These are phyloP conservation scores for Trichoderma atroviride DNA, from an alignment of 2,329 filamentous ascomycete species.

Conservation along the genomic window DNA sequence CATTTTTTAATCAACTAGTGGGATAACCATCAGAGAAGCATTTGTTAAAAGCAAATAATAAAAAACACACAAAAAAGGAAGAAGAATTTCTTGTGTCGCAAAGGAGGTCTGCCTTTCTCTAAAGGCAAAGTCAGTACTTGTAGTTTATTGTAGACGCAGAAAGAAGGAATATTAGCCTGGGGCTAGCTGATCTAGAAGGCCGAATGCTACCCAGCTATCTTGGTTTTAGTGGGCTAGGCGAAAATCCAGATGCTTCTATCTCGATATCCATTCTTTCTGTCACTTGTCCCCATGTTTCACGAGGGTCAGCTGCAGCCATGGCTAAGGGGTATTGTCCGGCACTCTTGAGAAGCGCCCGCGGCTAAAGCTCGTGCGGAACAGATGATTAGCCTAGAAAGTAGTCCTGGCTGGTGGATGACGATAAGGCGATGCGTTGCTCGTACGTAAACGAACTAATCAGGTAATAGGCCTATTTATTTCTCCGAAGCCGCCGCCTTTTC, in stretches of 20 bases:
- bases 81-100: too few relatives aligned
- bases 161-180: background rate
- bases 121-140: too few relatives aligned
- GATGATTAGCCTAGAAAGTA: background rate
- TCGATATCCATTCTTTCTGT: background rate
- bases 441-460: slow-evolving; percentile 15
- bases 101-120: background rate
- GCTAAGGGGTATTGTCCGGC: background rate
- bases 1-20: background rate
- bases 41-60: too few relatives aligned
- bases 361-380: slow-evolving; percentile 1
- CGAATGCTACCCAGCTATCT: background rate
- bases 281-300: background rate
- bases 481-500: slow-evolving; percentile 20
- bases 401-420: background rate
- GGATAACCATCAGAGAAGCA: background rate
- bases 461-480: slow-evolving; percentile 10
- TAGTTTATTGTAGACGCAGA: background rate
- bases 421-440: slow-evolving; percentile 15
- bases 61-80: too few relatives aligned
- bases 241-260: background rate
- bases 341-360: background rate
- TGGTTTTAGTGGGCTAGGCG: background rate
- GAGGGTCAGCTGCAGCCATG: background rate
- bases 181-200: background rate